These are phyloP conservation scores for Apiotrichum porosum DNA, from an alignment of 1,284 basidiomycete species.

Conservation along the genomic window DNA sequence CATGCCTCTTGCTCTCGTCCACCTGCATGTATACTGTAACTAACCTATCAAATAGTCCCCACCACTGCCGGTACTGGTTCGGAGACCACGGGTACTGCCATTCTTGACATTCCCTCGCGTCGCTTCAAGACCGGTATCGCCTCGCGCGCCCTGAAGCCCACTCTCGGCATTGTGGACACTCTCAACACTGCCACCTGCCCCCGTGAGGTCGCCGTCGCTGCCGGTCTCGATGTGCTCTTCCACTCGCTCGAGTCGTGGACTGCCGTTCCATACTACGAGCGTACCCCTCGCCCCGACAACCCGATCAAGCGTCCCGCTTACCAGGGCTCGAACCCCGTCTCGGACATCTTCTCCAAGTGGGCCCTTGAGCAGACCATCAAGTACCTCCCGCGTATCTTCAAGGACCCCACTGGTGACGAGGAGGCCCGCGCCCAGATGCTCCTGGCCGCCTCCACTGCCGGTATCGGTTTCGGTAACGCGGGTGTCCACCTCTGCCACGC, in stretches of 20 bases:
- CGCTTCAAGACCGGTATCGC: slow-evolving; percentile 97
- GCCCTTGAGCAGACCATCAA: slow-evolving; percentile 85
- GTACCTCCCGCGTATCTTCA: slow-evolving; percentile 80
- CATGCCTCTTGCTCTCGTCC: not conserved
- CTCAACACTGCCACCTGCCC: slow-evolving; percentile 78
- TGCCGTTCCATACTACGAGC: slow-evolving; percentile 64
- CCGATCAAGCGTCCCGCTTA: slow-evolving; percentile 80
- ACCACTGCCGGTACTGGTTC: slow-evolving; percentile 95
- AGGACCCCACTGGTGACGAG: slow-evolving; percentile 64
- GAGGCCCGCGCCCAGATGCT: slow-evolving; percentile 91
- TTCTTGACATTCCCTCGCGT: slow-evolving; percentile 75
- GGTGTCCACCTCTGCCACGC: slow-evolving; percentile 76
- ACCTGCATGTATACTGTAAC: slow-evolving; percentile 22
- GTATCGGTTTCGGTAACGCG: slow-evolving; percentile 91
- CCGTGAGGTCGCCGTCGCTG: slow-evolving; percentile 81
- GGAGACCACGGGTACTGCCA: slow-evolving; percentile 96
- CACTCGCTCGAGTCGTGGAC: slow-evolving; percentile 77
- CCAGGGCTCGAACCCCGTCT: slow-evolving; percentile 92
- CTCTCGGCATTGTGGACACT: slow-evolving; percentile 80
- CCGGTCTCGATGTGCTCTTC: slow-evolving; percentile 90
- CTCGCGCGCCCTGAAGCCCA: slow-evolving; percentile 81
- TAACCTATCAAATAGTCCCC: slow-evolving; percentile 58
- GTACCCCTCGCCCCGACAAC: slow-evolving; percentile 80
- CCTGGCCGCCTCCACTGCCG: slow-evolving; percentile 59
- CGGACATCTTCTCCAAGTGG: slow-evolving; percentile 95